Base-by-base conservation (phyloP, 305 asterid genomes). In the Solanum hybrid region DNA sequence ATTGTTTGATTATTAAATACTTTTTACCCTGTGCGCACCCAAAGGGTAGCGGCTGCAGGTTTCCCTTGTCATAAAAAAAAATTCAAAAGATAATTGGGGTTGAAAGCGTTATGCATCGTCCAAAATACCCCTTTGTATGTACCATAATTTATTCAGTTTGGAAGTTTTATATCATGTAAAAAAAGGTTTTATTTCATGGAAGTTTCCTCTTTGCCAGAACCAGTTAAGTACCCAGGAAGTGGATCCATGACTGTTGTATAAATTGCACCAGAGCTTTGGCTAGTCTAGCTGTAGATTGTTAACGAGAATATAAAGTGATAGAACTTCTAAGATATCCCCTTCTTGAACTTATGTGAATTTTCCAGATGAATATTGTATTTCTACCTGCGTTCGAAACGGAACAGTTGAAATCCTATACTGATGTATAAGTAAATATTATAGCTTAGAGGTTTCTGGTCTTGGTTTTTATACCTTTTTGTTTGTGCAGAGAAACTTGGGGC, bases 401-500 rank as follows among this genome's bases (percentile, higher is more conserved):
- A 29, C 28, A 83, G 87, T 46, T 83, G 28, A 40, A 80, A 82
- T 40, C 36, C 24, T 2, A 24, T 39, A 80, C 67, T 81, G 86
- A 83, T 83, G 73, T 46, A 83, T 16, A 46, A 16, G 31, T 10
- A 51, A 84, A 84, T 51, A 51, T 18, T 83, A 46, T 29, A 94
- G 89, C 93, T 96, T 93, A 97, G 95, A 96, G 99, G 99, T 96
- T 46, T 46, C 75, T 86, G 89, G 35, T 91, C 85, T 88, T 83
- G 86, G 75, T 87, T 82, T 75, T 22, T 42, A 12, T 88, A 79
- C 39, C 1, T n/a, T 71, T 77, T 64, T 87, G 71, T 89, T 79
- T 84, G 87, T 90, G 78, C 93, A 96, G 98, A 94, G 92, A 97
- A 96, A 95, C 95, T 96, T 73, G 99, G 98, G 37, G 92, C 91